Percentiles rank a stretch among this genome's conserved stretches.
These are phyloP conservation scores for Deinandra increscens DNA, from an alignment of 129 eudicot species.

Conservation along the genomic window DNA sequence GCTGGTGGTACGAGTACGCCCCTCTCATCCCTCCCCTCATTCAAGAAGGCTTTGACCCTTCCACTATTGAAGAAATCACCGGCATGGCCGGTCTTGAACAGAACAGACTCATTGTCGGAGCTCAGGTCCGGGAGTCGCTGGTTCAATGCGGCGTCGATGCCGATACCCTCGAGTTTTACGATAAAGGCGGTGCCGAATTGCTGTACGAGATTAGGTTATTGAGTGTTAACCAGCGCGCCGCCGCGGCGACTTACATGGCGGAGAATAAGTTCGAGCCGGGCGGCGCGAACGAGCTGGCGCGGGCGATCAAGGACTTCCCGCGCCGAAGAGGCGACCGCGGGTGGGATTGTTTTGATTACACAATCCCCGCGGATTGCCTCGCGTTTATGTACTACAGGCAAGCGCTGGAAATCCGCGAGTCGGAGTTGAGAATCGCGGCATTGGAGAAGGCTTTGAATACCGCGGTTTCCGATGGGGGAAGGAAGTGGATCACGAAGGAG, in stretches of 20 bases:
- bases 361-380: constrained; percentile 53
- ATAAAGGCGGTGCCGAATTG: constrained; percentile 51
- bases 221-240: constrained; percentile 47
- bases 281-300: constrained; percentile 52
- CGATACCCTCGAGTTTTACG: constrained; percentile 43
- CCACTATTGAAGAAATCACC: constrained; percentile 65
- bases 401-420: constrained; percentile 50
- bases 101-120: constrained; percentile 60
- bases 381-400: constrained; percentile 65
- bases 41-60: constrained; percentile 54
- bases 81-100: constrained; percentile 71
- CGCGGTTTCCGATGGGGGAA: constrained; percentile 52
- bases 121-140: constrained; percentile 64
- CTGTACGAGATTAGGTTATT: constrained; percentile 62
- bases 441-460: constrained; percentile 54
- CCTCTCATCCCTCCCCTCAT: constrained; percentile 57
- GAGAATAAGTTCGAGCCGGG: constrained; percentile 37
- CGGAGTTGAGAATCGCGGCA: constrained; percentile 32
- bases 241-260: constrained; percentile 44
- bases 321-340: constrained; percentile 57
- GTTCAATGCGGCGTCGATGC: constrained; percentile 36
- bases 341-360: constrained; percentile 59
- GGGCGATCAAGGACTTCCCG: constrained; percentile 71
- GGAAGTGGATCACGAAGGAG: constrained; percentile 38
- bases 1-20: constrained; percentile 78